Evolutionary conservation across 495 filamentous ascomycete species (phyloP), one percentile per base, ranked within the genome.

Genomic region (Thozetella sp.): DNA sequence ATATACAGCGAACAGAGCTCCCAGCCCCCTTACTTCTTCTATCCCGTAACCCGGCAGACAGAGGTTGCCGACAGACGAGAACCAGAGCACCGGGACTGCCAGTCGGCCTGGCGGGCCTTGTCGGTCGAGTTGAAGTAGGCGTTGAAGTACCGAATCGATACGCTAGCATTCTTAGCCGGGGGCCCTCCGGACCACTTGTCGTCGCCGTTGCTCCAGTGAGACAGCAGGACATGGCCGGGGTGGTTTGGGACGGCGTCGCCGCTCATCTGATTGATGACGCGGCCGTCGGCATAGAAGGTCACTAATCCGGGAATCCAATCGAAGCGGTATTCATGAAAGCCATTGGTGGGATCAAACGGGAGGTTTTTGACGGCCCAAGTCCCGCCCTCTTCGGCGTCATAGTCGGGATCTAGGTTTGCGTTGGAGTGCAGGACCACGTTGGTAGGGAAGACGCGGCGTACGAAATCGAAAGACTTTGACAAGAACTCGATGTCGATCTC

Each of bases 401-500:
- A 87, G 20, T 86, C 86, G 11, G 74, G 65, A 15, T 70, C 40
- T 2, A 75, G 76, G 0, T 87, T 83, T 30, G 79, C 72, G 17
- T 80, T 69, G 0, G 88, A 86, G 67, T 93, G 89, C 19, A 92
- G 70, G 2, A 93, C 89, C 2, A 93, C 82, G 65, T 93, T 90
- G 27, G 93, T 73, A 0, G 85, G 86, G 57, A 76, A 82, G 20
- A 70, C 73, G 37, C 62, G 69, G 25, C 79, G 76, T 20, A 52
- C 53, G 26, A 62, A 50, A 57, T 83, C 75, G 61, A 87, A 87
- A 54, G 90, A 77, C 4, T 74, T 68, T 22, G 87, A 88, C 17
- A 92, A 79, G 67, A 90, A 87, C 59, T 92, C 90, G 69, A 93
- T 84, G 69, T 93, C 90, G 60, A 92, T 90, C 62, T 93, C 90